Conservation (phyloP, 176 grass and related monocot genomes). For the Eragrostis curvula region DNA sequence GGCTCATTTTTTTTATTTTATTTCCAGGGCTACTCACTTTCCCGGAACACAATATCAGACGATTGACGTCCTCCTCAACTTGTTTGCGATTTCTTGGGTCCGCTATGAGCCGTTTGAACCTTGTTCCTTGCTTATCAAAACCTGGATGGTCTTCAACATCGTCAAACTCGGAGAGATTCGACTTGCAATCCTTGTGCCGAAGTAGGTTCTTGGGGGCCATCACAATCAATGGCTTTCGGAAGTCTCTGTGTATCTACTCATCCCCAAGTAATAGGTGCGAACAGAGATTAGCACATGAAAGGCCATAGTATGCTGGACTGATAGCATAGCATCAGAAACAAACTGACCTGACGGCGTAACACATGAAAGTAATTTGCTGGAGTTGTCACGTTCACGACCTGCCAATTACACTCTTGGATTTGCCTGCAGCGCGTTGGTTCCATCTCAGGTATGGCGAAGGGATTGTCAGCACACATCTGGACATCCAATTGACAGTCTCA, state of each 20-base stretch:
- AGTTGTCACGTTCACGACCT: conserved; percentile 95
- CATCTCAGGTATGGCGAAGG: conserved; percentile 94
- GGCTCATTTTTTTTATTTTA: not conserved
- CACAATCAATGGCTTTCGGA: conserved; percentile 88
- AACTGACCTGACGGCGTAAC: conserved; percentile 76
- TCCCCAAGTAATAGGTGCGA: not conserved
- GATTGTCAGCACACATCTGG: conserved; percentile 98
- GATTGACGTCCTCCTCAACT: conserved; percentile 75
- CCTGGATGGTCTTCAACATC: conserved; percentile 86
- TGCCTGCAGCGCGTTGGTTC: conserved; percentile 83
- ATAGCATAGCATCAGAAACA: not conserved
- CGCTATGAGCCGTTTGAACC: conserved; percentile 93
- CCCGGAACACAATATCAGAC: conserved; percentile 89
- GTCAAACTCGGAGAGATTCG: conserved; percentile 91
- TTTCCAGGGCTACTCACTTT: conserved; percentile 52
- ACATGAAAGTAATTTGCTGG: conserved; percentile 98
- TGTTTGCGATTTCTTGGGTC: conserved; percentile 76
- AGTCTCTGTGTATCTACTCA: conserved; percentile 86
- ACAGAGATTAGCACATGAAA: conserved; percentile 9
- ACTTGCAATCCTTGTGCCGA: conserved; percentile 96
- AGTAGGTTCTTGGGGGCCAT: conserved; percentile 90
- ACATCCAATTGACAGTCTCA: not conserved
- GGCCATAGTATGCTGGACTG: not conserved
- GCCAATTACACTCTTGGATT: conserved; percentile 98
- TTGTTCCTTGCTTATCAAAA: conserved; percentile 88